These are phyloP conservation scores for Leccinum uliginosum DNA, from an alignment of 768 basidiomycete species.

Conservation along the genomic window DNA sequence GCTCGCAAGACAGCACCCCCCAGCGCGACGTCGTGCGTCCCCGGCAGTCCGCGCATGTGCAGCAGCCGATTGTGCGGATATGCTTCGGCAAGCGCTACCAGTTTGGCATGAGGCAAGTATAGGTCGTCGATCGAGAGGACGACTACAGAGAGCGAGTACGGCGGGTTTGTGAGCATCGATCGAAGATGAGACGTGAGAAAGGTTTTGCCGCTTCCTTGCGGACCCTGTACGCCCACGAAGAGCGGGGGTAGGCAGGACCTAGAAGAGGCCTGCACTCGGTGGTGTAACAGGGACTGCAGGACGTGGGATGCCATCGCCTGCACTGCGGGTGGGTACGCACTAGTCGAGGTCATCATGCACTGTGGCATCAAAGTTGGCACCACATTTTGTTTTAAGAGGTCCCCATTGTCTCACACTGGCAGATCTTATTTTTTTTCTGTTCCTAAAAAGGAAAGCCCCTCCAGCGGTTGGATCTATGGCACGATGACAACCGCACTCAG, in stretches of 20 bases:
- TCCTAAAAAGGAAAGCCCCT: no score
- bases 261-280: slow-evolving; percentile 23
- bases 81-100: slow-evolving; percentile 48
- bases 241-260: slow-evolving; percentile 44
- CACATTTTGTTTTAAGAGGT: no score
- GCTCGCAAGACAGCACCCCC: slow-evolving; percentile 49
- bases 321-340: slow-evolving; percentile 31
- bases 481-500: no score
- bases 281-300: slow-evolving; percentile 29
- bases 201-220: slow-evolving; percentile 93
- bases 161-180: slow-evolving; percentile 37
- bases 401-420: no score
- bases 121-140: slow-evolving; percentile 81
- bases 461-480: no score
- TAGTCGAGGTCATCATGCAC: slow-evolving; percentile 13
- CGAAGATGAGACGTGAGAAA: slow-evolving; percentile 63
- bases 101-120: slow-evolving; percentile 68
- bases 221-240: slow-evolving; percentile 86
- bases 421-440: no score
- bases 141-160: slow-evolving; percentile 50
- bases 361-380: no score
- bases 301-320: slow-evolving; percentile 38
- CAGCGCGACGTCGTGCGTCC: slow-evolving; percentile 81
- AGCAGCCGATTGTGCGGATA: slow-evolving; percentile 60
- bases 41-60: slow-evolving; percentile 85